Base-by-base conservation (phyloP, 2,329 filamentous ascomycete genomes). In the Amauroascus niger region DNA sequence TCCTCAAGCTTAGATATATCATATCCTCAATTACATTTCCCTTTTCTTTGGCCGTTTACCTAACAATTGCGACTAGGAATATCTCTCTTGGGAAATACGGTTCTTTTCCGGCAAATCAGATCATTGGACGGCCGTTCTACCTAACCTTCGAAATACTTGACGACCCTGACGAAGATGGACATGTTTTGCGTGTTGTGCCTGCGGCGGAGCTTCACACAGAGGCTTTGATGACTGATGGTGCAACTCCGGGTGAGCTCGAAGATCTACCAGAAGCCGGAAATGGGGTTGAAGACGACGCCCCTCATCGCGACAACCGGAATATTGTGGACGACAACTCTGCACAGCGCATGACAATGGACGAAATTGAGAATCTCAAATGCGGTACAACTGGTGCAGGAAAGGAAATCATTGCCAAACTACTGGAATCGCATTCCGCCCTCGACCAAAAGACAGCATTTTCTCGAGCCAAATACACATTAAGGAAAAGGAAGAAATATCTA, bases 361-460 rank as follows among this genome's bases (percentile, higher is more conserved):
- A 87, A 65, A 88, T 88, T 50, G 84, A 87, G 64, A 79, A 79
- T 59, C 70, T 87, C 59, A 88, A 88, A 67, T 79, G 78, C 62
- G 77, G 88, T 54, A 86, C 84, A 9, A 82, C 83, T 2, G 84
- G 84, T 4, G 87, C 88, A 0, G 91, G 90, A 11, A 86, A 87
- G 67, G 90, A 95, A 49, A 79, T 98, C 46, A 93, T 98, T 59
- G 84, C 87, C n/a, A 95, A 90, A 71, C 82, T 98, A 24, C 80
- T 98, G 69, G 79, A 89, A 28, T 93, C 89, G 41, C 93, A 98
- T 69, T 84, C 87, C 16, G 87, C 85, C 1, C 78, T 98, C 41
- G 89, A 95, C 61, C 86, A 97, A 72, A 98, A 98, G 76, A 97
- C 93, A 0, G 79, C 83, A 0, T 98, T 94, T 65, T 94, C 89